A percentile compares a stretch with the other conserved stretches of the same genome.
These are phyloP conservation scores for Paecilomyces fulvus DNA, from an alignment of 2,329 filamentous ascomycete species.

Conservation along the genomic window DNA sequence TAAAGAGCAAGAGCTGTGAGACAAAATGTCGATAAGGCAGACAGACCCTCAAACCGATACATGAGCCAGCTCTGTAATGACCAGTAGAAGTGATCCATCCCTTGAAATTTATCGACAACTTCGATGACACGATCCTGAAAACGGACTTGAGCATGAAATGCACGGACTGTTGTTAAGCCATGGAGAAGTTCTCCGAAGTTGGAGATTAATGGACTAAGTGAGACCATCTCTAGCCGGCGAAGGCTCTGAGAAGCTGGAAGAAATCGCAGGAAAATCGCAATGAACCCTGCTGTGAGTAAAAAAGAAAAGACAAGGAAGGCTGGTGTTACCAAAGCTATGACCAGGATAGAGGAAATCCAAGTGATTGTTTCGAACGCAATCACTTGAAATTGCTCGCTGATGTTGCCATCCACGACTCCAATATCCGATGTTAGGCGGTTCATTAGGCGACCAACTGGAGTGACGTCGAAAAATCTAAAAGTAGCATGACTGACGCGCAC, in stretches of 20 bases:
- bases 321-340: conserved; percentile 74
- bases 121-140: conserved; percentile 74
- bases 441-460: conserved; percentile 82
- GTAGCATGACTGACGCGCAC: conserved; percentile 66
- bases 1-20: conserved; percentile 68
- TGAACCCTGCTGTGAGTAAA: conserved; percentile 57
- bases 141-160: conserved; percentile 67
- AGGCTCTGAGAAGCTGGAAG: conserved; percentile 76
- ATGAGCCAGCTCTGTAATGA: conserved; percentile 77
- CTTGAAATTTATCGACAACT: conserved; percentile 81
- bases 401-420: conserved; percentile 79
- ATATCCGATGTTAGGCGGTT: conserved; percentile 88
- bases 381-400: conserved; percentile 62
- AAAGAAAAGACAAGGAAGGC: conserved; percentile 66
- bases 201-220: conserved; percentile 77
- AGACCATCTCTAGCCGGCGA: conserved; percentile 80
- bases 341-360: conserved; percentile 63
- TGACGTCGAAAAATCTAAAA: conserved; percentile 86
- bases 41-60: conserved; percentile 66
- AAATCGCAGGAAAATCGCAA: conserved; percentile 67
- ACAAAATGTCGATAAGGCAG: conserved; percentile 63
- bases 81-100: conserved; percentile 96
- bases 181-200: conserved; percentile 86
- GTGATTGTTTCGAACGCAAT: conserved; percentile 64
- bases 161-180: conserved; percentile 76